Percentiles rank a stretch among this genome's conserved stretches.
These are phyloP conservation scores for Arthrobotrys sinensis DNA, from an alignment of 2,329 filamentous ascomycete genomes.

Conservation along the genomic window DNA sequence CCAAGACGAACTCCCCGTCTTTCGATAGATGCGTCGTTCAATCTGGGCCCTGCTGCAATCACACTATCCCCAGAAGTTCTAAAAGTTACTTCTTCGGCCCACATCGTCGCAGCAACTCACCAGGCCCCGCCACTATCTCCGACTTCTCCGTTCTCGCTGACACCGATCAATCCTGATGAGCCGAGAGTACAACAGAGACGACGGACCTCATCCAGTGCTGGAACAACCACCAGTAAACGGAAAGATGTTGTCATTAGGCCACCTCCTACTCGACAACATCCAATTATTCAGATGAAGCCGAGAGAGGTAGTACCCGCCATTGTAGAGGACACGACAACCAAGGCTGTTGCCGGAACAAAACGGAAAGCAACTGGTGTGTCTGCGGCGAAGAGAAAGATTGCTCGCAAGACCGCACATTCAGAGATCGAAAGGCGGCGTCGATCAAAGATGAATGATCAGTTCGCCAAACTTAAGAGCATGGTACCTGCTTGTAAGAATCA, in stretches of 20 bases:
- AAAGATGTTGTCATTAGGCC: constrained; percentile 86
- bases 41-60: constrained; percentile 63
- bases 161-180: constrained; percentile 50
- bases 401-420: constrained; percentile 95
- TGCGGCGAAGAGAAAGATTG: constrained; percentile 92
- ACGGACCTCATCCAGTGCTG: constrained; percentile 64
- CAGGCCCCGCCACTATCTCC: constrained; percentile 53
- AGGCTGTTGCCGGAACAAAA: constrained; percentile 61
- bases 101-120: constrained; percentile 58
- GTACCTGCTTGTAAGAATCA: constrained; percentile 93
- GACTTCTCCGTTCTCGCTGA: constrained; percentile 56
- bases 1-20: constrained; percentile 78
- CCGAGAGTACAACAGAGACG: constrained; percentile 57
- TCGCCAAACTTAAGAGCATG: constrained; percentile 92
- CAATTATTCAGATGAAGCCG: constrained; percentile 98
- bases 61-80: constrained; percentile 70
- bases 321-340: constrained; percentile 50
- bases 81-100: constrained; percentile 71
- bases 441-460: constrained; percentile 99
- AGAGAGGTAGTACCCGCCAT: constrained; percentile 68
- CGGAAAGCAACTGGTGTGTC: constrained; percentile 63
- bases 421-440: constrained; percentile 89
- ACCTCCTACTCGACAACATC: constrained; percentile 89
- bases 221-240: constrained; percentile 69
- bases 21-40: constrained; percentile 77